Conservation (phyloP, 306 rosid genomes). For the Vicia villosa region DNA sequence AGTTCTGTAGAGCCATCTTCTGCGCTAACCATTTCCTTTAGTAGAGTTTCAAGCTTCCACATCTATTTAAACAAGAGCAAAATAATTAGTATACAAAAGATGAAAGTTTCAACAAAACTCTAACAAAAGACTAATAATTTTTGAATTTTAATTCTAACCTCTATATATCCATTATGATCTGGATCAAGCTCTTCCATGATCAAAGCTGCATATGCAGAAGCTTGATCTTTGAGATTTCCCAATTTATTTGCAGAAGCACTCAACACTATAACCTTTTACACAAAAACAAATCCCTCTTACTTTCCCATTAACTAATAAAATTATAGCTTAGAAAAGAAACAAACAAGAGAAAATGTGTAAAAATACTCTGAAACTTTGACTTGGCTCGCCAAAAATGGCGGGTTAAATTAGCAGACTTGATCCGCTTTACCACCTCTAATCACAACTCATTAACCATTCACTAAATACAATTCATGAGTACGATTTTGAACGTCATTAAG, state of each 20-base stretch:
- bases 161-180: constrained; percentile 83
- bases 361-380: no score
- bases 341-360: no score
- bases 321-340: no score
- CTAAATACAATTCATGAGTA: no score
- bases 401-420: no score
- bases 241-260: constrained; percentile 91
- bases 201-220: constrained; percentile 70
- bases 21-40: constrained; percentile 58
- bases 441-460: no score
- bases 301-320: no score
- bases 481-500: no score
- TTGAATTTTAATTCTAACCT: constrained; percentile 47
- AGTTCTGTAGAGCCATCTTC: constrained; percentile 47
- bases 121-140: background rate
- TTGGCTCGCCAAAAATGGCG: no score
- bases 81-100: background rate
- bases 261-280: constrained; percentile 81
- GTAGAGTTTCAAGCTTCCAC: constrained; percentile 79
- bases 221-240: constrained; percentile 72
- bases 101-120: background rate
- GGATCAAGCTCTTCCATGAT: constrained; percentile 98
- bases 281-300: no score
- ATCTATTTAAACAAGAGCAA: constrained; percentile 50
- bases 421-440: no score